Evolutionary conservation across 75 land plant species (phyloP), one percentile per base, ranked within the genome.

Genomic region (Cryptomeria japonica): DNA sequence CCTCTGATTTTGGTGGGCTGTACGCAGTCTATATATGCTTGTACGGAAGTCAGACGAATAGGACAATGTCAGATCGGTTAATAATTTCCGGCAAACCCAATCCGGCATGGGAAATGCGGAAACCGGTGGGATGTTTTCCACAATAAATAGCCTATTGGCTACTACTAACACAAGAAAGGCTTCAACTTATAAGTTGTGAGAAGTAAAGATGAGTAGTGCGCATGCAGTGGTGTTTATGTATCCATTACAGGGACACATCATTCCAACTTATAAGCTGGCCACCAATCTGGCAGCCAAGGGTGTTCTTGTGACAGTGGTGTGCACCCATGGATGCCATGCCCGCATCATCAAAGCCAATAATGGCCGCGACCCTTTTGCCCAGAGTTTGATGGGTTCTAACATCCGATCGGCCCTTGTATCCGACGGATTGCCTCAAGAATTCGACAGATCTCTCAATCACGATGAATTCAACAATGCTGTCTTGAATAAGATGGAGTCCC

Each of bases 301-400:
- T 83, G 86, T 94, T 87, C 55, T 87, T 61, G 83, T 94, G 88
- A 94, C 94, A 64, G 91, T 93, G 86, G 87, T 93, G 82, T 90
- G 90, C 89, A 93, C 93, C 49, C 89, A 91, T 8, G 47, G 84
- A 56, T 80, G 88, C 89, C 93, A 94, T 25, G 84, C 84, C 1
- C 11, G 42, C 49, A 41, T 83, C 15, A 19, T 44, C 14, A 83
- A 83, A 25, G 0, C 49, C 0, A 15, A 83, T 83, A 46, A 46
- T 11, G 84, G 84, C 0, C 28, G 42, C 2, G 84, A 83, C 5
- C 84, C 89, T 38, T 88, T 90, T 38, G 88, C 90, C 77, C 28
- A 88, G 8, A 31, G 72, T n/a, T 85, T n/a, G n/a, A n/a, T 89
- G 2, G 92, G 92, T 22, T 89, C 91, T 11, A 90, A 93, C 68